These are phyloP conservation scores for Aspergillus proliferans DNA, from an alignment of 2,329 filamentous ascomycete genomes.

Conservation along the genomic window DNA sequence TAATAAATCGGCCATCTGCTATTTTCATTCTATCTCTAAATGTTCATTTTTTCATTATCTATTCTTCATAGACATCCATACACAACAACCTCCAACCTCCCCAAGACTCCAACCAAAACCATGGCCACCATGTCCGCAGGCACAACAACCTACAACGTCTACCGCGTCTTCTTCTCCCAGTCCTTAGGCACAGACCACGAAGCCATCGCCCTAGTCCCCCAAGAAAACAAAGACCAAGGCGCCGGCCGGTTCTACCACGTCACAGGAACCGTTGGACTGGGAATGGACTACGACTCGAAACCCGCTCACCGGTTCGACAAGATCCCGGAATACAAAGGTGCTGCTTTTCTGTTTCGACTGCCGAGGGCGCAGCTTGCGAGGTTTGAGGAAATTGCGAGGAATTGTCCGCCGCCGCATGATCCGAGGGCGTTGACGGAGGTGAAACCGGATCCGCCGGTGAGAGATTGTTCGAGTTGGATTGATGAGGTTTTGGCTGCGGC, in stretches of 20 bases:
- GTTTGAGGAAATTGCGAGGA: slow-evolving; percentile 1
- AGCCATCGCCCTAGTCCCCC: slow-evolving; percentile 1
- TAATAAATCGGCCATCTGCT: too few species aligned
- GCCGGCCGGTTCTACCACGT: slow-evolving; percentile 1
- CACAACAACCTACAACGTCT: background rate
- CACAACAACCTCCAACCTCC: too few species aligned
- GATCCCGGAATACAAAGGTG: background rate
- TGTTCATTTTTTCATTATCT: too few species aligned
- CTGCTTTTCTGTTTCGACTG: background rate
- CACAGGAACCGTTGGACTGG: background rate
- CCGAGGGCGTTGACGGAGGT: slow-evolving; percentile 1
- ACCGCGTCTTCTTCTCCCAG: background rate
- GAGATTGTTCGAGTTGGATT: slow-evolving; percentile 1
- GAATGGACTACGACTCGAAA: slow-evolving; percentile 3
- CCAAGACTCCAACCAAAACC: background rate
- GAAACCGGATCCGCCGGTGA: slow-evolving; percentile 1
- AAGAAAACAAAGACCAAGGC: slow-evolving; percentile 1
- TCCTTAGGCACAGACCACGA: background rate
- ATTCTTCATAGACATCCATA: too few species aligned
- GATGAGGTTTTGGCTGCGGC: slow-evolving; percentile 3
- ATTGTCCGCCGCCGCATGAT: background rate
- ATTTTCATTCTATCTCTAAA: too few species aligned
- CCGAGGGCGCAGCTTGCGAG: background rate
- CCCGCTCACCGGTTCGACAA: slow-evolving; percentile 1
- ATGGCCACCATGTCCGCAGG: background rate